These are phyloP conservation scores for Pneumocystis canis DNA, from an alignment of 1,139 yeast genomes.

Conservation along the genomic window DNA sequence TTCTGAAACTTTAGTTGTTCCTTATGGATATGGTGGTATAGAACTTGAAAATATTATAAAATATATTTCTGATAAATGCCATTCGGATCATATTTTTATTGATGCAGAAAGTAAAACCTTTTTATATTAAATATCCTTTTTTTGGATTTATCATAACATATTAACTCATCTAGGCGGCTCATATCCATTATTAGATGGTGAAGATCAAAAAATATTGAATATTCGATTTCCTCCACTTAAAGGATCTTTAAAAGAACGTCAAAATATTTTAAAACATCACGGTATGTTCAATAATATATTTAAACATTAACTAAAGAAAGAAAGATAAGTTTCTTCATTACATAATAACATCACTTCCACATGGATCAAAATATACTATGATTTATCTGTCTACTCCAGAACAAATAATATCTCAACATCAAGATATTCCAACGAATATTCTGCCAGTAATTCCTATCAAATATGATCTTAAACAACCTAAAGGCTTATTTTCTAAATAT, in stretches of 20 bases:
- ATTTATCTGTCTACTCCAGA: neutral
- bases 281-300: neutral
- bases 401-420: neutral
- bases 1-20: neutral
- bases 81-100: neutral
- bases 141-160: neutral
- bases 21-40: neutral
- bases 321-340: neutral
- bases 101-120: neutral
- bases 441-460: neutral
- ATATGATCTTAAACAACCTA: neutral
- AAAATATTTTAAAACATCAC: neutral
- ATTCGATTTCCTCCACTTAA: neutral
- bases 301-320: neutral
- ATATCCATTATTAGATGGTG: neutral
- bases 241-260: neutral
- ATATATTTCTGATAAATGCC: neutral
- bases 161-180: neutral
- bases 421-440: neutral
- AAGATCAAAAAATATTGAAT: neutral
- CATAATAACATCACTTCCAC: neutral
- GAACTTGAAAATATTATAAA: neutral
- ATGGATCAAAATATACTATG: neutral
- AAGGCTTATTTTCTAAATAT: neutral
- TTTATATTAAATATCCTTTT: neutral